Conservation (phyloP, 768 basidiomycete species). For the Phaeolepiota aurea region DNA sequence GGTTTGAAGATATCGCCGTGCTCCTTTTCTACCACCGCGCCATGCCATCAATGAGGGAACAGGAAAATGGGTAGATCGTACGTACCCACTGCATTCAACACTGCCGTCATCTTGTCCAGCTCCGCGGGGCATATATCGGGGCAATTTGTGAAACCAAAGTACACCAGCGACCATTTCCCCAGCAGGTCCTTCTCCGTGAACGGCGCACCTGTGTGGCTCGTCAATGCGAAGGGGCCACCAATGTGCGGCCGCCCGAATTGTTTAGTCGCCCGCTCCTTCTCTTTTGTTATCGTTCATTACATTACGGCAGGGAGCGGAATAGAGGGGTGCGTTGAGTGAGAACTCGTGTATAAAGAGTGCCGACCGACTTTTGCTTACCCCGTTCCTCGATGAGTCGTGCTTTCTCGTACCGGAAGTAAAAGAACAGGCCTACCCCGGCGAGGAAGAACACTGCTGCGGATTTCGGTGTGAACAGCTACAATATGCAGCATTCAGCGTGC, state of each 20-base stretch:
- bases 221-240: conserved; percentile 84
- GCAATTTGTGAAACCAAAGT: conserved; percentile 99
- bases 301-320: conserved; percentile 2
- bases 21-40: conserved; percentile 49
- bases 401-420: conserved; percentile 89
- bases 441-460: conserved; percentile 80
- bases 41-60: conserved; percentile 3
- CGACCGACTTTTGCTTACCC: conserved; percentile 37
- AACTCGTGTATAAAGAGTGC: neutral
- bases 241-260: conserved; percentile 81
- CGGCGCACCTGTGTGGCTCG: conserved; percentile 50
- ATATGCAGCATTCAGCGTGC: conserved; percentile 1
- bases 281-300: conserved; percentile 35
- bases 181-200: conserved; percentile 82
- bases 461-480: conserved; percentile 85
- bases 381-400: conserved; percentile 64
- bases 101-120: conserved; percentile 85
- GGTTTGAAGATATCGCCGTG: conserved; percentile 74
- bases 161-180: conserved; percentile 86
- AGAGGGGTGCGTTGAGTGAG: conserved; percentile 13
- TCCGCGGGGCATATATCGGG: conserved; percentile 99
- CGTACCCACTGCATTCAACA: conserved; percentile 69
- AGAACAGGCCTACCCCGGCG: conserved; percentile 74
- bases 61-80: conserved; percentile 5
- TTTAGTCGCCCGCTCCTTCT: conserved; percentile 63